Conservation (phyloP, 345 rosid genomes). For the Orychophragmus violaceus region DNA sequence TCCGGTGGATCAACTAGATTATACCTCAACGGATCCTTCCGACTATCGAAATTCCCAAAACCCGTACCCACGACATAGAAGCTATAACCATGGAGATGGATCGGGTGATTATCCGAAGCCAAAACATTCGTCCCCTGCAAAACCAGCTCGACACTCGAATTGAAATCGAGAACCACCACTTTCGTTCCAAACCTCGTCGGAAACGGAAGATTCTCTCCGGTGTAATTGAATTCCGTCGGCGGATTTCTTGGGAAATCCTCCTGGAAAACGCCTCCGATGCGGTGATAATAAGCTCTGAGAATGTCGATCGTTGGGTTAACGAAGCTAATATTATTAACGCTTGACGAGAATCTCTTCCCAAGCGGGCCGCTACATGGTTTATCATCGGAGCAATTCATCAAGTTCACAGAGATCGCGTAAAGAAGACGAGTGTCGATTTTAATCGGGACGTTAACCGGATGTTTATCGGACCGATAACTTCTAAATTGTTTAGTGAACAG, state of each 20-base stretch:
- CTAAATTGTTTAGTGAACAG: slow-evolving; percentile 49
- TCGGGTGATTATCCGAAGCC: slow-evolving; percentile 66
- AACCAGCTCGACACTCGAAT: slow-evolving; percentile 63
- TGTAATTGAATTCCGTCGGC: slow-evolving; percentile 40
- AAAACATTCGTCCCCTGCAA: slow-evolving; percentile 75
- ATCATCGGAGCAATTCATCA: slow-evolving; percentile 60
- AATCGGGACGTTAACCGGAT: slow-evolving; percentile 36
- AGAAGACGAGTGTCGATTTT: slow-evolving; percentile 29
- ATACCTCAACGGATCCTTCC: slow-evolving; percentile 56
- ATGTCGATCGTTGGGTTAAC: slow-evolving; percentile 54
- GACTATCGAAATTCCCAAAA: slow-evolving; percentile 62
- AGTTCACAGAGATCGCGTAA: slow-evolving; percentile 44
- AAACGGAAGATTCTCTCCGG: slow-evolving; percentile 79
- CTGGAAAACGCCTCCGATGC: slow-evolving; percentile 64
- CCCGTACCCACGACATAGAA: slow-evolving; percentile 74
- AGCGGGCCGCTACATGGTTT: slow-evolving; percentile 78
- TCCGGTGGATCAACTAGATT: slow-evolving; percentile 70
- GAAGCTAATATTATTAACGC: slow-evolving; percentile 74
- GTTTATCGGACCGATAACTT: slow-evolving; percentile 35
- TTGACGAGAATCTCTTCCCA: slow-evolving; percentile 71
- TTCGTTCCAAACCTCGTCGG: slow-evolving; percentile 62
- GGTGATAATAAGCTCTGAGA: slow-evolving; percentile 74
- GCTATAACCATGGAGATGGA: slow-evolving; percentile 80
- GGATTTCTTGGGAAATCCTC: slow-evolving; percentile 78
- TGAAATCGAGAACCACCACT: slow-evolving; percentile 65